phyloP scores from a whole-genome alignment of 2,329 filamentous ascomycete species.

The Colletotrichum coccodes region DNA sequence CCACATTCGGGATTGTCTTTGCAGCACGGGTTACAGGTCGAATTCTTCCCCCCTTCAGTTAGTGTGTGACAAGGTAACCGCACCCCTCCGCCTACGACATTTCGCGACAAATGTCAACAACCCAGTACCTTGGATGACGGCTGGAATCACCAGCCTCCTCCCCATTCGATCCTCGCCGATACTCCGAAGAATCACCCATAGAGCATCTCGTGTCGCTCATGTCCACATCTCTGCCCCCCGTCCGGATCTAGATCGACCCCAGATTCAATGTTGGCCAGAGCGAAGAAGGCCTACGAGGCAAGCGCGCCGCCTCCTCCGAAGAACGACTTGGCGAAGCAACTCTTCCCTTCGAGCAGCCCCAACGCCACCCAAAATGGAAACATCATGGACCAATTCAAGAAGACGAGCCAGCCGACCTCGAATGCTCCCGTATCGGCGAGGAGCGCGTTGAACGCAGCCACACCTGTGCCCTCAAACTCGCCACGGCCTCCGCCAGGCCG shows the following conservation, averaged over 20 bases:
- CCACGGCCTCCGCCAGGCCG: slow-evolving; percentile 15
- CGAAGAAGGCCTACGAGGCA: slow-evolving; percentile 50
- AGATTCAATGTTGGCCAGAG: slow-evolving; percentile 48
- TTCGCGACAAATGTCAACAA: slow-evolving; percentile 8
- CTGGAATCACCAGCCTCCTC: slow-evolving; percentile 42
- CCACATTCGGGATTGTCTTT: neutral
- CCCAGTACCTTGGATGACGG: slow-evolving; percentile 46
- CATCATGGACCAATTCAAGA: slow-evolving; percentile 61
- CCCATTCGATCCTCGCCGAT: slow-evolving; percentile 49
- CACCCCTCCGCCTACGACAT: neutral
- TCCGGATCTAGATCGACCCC: slow-evolving; percentile 14
- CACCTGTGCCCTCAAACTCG: slow-evolving; percentile 23
- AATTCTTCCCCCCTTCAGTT: neutral
- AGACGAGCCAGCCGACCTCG: slow-evolving; percentile 46
- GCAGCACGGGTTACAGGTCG: neutral
- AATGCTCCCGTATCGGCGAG: slow-evolving; percentile 52
- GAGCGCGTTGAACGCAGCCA: slow-evolving; percentile 35
- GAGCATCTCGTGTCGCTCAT: slow-evolving; percentile 39
- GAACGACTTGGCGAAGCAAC: slow-evolving; percentile 56
- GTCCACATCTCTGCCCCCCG: slow-evolving; percentile 34
- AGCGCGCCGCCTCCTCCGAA: slow-evolving; percentile 45
- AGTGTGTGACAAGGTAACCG: slow-evolving; percentile 7
- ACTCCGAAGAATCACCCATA: slow-evolving; percentile 39
- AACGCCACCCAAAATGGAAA: slow-evolving; percentile 52
- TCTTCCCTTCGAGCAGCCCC: slow-evolving; percentile 68